These are phyloP conservation scores for Rhododendron kiyosumense DNA, from an alignment of 148 eudicot species.

Conservation along the genomic window DNA sequence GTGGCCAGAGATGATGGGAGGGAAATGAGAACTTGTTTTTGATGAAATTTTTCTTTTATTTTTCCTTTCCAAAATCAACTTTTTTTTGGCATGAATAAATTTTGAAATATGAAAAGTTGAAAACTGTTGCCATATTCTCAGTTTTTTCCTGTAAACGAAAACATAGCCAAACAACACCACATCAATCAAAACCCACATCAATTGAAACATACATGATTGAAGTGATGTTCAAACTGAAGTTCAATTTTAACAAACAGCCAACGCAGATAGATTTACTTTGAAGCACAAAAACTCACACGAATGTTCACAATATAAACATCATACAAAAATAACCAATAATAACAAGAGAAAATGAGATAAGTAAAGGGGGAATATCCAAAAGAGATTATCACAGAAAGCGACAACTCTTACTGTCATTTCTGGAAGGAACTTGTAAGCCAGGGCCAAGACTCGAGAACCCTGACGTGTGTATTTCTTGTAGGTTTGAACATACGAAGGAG, in stretches of 20 bases:
- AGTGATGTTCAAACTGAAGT: background rate
- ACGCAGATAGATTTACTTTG: background rate
- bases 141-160: background rate
- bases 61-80: background rate
- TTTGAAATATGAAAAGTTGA: background rate
- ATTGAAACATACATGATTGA: background rate
- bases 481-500: constrained; percentile 64
- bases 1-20: background rate
- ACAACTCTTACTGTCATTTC: constrained; percentile 78
- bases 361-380: background rate
- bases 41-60: background rate
- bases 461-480: constrained; percentile 94
- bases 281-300: background rate
- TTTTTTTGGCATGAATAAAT: background rate
- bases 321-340: background rate
- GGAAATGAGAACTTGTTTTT: background rate
- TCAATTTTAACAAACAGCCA: background rate
- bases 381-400: background rate
- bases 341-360: background rate
- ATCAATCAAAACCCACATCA: background rate
- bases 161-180: background rate
- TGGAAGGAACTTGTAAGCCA: constrained; percentile 83
- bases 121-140: background rate
- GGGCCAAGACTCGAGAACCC: constrained; percentile 96
- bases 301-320: background rate